Percentiles rank a stretch among this genome's conserved stretches.
These are phyloP conservation scores for Globisporangium acanthophoron DNA, from an alignment of 352 stramenopile genomes.

Conservation along the genomic window DNA sequence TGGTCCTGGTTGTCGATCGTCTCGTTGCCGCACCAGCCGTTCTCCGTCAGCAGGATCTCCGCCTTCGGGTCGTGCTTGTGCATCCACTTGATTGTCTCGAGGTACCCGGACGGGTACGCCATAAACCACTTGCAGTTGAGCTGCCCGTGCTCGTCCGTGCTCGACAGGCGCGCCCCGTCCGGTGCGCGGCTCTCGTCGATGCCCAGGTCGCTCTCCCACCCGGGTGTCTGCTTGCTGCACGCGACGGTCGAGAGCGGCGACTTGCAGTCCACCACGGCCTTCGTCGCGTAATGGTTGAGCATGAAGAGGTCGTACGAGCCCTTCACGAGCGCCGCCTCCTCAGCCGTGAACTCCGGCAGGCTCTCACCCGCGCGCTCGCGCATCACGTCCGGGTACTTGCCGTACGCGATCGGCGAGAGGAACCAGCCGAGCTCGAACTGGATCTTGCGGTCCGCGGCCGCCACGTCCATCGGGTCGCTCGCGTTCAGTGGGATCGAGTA, in stretches of 20 bases:
- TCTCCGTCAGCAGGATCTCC: slow-evolving; percentile 62
- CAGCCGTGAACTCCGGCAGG: slow-evolving; percentile 83
- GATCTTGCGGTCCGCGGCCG: slow-evolving; percentile 75
- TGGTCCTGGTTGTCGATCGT: slow-evolving; percentile 44
- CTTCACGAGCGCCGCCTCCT: slow-evolving; percentile 62
- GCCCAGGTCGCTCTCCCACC: slow-evolving; percentile 41
- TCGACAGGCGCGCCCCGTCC: no score
- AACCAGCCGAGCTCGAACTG: slow-evolving; percentile 91
- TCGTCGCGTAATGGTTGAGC: slow-evolving; percentile 92
- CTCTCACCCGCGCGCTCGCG: slow-evolving; percentile 43
- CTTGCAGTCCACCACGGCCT: slow-evolving; percentile 46
- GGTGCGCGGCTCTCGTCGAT: slow-evolving; percentile 49
- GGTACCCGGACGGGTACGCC: slow-evolving; percentile 44
- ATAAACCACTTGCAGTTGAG: slow-evolving; percentile 32
- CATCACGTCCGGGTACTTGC: slow-evolving; percentile 72
- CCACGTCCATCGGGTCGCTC: slow-evolving; percentile 30
- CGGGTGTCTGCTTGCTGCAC: slow-evolving; percentile 26
- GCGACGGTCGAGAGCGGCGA: slow-evolving; percentile 21
- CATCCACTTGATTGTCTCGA: slow-evolving; percentile 65
- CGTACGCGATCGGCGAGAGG: slow-evolving; percentile 80
- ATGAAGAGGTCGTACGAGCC: slow-evolving; percentile 93
- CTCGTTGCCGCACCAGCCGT: slow-evolving; percentile 53
- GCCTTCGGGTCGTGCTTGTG: slow-evolving; percentile 38
- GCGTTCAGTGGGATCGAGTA: slow-evolving; percentile 72
- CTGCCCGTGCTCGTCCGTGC: no score